These are phyloP conservation scores for Kwoniella dejecticola DNA, from an alignment of 768 basidiomycete species.

Conservation along the genomic window DNA sequence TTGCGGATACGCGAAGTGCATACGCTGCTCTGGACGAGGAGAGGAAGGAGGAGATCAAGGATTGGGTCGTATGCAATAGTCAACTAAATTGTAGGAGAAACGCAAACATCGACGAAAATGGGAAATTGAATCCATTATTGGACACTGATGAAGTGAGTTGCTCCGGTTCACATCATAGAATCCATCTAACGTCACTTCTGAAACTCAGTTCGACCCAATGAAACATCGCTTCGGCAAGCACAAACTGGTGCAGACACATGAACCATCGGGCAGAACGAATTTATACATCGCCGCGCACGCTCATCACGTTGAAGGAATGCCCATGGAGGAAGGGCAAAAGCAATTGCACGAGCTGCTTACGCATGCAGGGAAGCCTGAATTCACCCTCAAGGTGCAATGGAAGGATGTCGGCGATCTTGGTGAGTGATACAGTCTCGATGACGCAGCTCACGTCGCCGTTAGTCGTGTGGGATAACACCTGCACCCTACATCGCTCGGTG, in stretches of 20 bases:
- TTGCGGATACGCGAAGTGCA: conserved; percentile 38
- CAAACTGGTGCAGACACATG: conserved; percentile 27
- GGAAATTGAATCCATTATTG: conserved; percentile 17
- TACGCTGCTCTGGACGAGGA: conserved; percentile 31
- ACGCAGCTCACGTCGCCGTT: not conserved
- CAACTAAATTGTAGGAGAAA: conserved; percentile 33
- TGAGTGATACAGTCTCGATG: not conserved
- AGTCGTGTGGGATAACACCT: conserved; percentile 33
- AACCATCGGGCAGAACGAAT: conserved; percentile 29
- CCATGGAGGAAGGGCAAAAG: conserved; percentile 21
- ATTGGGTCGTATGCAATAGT: conserved; percentile 31
- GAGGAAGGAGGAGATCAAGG: conserved; percentile 28
- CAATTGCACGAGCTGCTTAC: conserved; percentile 12
- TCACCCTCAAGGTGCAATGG: conserved; percentile 17
- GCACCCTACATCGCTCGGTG: conserved; percentile 21
- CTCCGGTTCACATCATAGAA: no score
- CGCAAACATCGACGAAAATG: conserved; percentile 25
- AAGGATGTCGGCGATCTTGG: conserved; percentile 22
- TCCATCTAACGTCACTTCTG: conserved; percentile 17
- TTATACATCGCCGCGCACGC: conserved; percentile 41
- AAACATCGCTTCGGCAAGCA: conserved; percentile 38
- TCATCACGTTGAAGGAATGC: conserved; percentile 39
- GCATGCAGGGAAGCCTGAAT: conserved; percentile 17
- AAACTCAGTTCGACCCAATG: conserved; percentile 31
- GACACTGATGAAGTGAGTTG: conserved; percentile 20